phyloP scores from a whole-genome alignment of 306 rosid genomes.

The Quercus gilva region DNA sequence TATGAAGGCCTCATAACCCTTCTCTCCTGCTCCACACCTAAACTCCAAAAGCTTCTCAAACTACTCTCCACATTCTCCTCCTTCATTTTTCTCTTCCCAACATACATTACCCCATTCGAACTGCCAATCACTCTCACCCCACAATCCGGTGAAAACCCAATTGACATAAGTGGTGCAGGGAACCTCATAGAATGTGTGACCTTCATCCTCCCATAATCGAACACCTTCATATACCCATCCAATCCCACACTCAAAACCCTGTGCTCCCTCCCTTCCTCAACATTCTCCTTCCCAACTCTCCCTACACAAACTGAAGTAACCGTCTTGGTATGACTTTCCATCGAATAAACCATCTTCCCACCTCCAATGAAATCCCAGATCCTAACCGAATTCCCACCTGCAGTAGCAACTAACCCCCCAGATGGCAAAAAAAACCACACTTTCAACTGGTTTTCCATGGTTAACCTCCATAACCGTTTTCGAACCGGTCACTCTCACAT shows the following conservation, averaged over 20 bases:
- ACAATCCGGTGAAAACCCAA: conserved; percentile 66
- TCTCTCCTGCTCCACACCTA: conserved; percentile 36
- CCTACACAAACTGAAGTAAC: conserved; percentile 78
- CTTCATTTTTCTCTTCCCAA: conserved; percentile 64
- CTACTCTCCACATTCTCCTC: conserved; percentile 28
- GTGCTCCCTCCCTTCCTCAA: conserved; percentile 49
- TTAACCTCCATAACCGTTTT: conserved; percentile 49
- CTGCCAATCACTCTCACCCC: conserved; percentile 65
- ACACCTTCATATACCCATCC: conserved; percentile 94
- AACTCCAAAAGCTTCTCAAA: conserved; percentile 32
- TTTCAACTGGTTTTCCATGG: conserved; percentile 83
- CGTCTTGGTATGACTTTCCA: conserved; percentile 94
- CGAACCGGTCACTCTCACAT: conserved; percentile 56
- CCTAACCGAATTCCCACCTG: conserved; percentile 80
- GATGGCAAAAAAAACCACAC: conserved; percentile 71
- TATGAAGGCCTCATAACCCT: conserved; percentile 49
- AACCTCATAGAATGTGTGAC: conserved; percentile 85
- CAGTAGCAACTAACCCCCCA: conserved; percentile 76
- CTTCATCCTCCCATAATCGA: conserved; percentile 68
- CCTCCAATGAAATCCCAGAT: conserved; percentile 88
- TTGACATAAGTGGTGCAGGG: conserved; percentile 83
- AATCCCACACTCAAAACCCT: conserved; percentile 89
- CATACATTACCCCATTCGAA: conserved; percentile 75
- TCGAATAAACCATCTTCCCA: conserved; percentile 65
- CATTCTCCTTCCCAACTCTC: conserved; percentile 37